phyloP scores from a whole-genome alignment of 2,329 filamentous ascomycete genomes.

The Colletotrichum sp. region DNA sequence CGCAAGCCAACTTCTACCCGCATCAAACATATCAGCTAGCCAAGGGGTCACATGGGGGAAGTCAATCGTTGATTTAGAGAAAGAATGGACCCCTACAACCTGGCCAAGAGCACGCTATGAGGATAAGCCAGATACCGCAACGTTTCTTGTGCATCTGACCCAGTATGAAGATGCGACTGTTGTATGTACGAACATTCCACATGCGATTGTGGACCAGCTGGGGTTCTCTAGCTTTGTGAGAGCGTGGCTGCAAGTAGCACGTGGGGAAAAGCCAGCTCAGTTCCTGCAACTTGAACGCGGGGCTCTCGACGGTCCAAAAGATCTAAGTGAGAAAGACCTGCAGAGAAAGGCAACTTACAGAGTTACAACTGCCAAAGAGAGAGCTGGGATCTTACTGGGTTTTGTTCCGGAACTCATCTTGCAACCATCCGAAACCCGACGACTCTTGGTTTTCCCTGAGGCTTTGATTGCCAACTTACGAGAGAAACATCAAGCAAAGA shows the following conservation, averaged over 20 bases:
- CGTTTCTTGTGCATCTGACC: constrained; percentile 26
- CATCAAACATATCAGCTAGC: too few species aligned
- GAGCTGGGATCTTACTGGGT: neutral
- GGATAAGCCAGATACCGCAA: constrained; percentile 21
- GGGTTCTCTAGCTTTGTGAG: constrained; percentile 22
- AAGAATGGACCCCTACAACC: neutral
- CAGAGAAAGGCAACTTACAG: neutral
- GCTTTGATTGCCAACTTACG: neutral
- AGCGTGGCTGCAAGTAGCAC: constrained; percentile 23
- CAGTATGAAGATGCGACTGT: constrained; percentile 22
- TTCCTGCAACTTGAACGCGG: constrained; percentile 13
- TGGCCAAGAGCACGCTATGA: constrained; percentile 21
- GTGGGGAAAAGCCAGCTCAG: constrained; percentile 15
- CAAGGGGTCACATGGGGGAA: neutral
- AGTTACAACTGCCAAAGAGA: neutral
- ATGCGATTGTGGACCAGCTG: constrained; percentile 25
- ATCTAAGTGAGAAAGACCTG: neutral
- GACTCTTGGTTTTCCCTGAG: neutral
- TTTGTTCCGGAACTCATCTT: constrained; percentile 12
- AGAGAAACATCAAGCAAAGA: neutral
- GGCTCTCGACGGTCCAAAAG: constrained; percentile 7
- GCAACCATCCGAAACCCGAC: constrained; percentile 4
- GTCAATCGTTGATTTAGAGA: neutral
- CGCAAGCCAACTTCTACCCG: neutral
- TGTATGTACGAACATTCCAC: constrained; percentile 22